phyloP scores from a whole-genome alignment of 139 green algal species.

The Picochlorum sp. region DNA sequence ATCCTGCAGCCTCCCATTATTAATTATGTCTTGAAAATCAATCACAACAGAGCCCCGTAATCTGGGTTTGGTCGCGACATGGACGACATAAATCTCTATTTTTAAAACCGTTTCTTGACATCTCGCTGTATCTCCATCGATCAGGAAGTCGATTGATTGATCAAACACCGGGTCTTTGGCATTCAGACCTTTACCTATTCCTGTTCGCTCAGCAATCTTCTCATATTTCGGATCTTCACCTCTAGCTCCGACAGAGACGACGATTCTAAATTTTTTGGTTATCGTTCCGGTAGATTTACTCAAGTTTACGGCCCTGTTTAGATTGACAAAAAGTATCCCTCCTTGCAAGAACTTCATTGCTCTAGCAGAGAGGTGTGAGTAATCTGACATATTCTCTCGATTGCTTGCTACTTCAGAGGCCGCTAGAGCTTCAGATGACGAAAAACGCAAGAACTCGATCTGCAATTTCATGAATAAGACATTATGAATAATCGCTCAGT shows the following conservation, averaged over 20 bases:
- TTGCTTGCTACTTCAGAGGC: too few species aligned
- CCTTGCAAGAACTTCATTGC: background rate
- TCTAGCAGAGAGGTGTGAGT: background rate
- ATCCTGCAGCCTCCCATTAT: background rate
- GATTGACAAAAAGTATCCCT: constrained; percentile 16
- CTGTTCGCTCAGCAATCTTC: constrained; percentile 6
- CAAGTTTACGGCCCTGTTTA: constrained; percentile 8
- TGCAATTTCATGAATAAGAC: too few species aligned
- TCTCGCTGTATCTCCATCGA: constrained; percentile 7
- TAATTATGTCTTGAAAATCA: constrained; percentile 2
- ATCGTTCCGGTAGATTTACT: background rate
- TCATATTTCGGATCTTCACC: background rate
- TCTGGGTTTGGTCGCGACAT: background rate
- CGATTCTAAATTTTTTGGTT: background rate
- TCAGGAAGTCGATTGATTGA: constrained; percentile 12
- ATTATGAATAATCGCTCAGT: too few species aligned
- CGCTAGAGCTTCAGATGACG: too few species aligned
- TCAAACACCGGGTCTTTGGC: constrained; percentile 21
- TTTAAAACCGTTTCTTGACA: background rate
- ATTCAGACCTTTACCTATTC: background rate
- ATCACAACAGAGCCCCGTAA: constrained; percentile 7
- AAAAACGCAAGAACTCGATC: too few species aligned
- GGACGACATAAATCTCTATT: constrained; percentile 8
- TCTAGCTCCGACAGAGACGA: background rate
- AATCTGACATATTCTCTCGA: too few species aligned